A percentile compares a stretch with the other conserved stretches of the same genome.
Evolutionary conservation across 371 early-diverging fungal genomes (phyloP).

Genomic region (Modicella reniformis): DNA sequence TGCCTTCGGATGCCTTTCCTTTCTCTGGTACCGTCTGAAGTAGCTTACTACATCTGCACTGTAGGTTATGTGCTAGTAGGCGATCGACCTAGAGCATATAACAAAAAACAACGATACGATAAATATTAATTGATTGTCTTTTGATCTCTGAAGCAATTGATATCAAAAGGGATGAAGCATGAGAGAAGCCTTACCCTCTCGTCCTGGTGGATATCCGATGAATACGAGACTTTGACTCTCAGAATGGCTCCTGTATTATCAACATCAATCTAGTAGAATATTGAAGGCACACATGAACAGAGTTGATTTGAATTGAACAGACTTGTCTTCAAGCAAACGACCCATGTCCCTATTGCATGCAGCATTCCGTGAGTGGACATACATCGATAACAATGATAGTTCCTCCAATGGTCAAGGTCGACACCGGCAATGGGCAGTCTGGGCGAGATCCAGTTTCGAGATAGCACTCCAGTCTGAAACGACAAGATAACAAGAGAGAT

Average conservation of each 20-base stretch:
- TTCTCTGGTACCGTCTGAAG: constrained; percentile 19
- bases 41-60: constrained; percentile 51
- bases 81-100: constrained; percentile 56
- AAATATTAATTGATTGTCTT: too few relatives aligned
- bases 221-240: constrained; percentile 64
- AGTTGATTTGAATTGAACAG: neutral
- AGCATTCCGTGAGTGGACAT: constrained; percentile 5
- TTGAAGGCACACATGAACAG: too few relatives aligned
- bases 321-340: neutral
- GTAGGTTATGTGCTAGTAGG: constrained; percentile 60
- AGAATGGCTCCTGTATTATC: constrained; percentile 61
- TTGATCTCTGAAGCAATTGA: neutral
- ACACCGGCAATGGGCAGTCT: constrained; percentile 56
- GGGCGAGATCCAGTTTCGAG: constrained; percentile 60
- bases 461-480: constrained; percentile 60
- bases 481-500: neutral
- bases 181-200: constrained; percentile 51
- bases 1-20: constrained; percentile 24
- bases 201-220: constrained; percentile 64
- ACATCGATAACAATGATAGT: constrained; percentile 71
- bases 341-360: too few relatives aligned
- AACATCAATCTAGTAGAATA: constrained; percentile 61
- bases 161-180: neutral
- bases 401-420: constrained; percentile 67
- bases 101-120: neutral